Evolutionary conservation across 331 rosid species (phyloP).

Genomic region (Stylosanthes scabra): DNA sequence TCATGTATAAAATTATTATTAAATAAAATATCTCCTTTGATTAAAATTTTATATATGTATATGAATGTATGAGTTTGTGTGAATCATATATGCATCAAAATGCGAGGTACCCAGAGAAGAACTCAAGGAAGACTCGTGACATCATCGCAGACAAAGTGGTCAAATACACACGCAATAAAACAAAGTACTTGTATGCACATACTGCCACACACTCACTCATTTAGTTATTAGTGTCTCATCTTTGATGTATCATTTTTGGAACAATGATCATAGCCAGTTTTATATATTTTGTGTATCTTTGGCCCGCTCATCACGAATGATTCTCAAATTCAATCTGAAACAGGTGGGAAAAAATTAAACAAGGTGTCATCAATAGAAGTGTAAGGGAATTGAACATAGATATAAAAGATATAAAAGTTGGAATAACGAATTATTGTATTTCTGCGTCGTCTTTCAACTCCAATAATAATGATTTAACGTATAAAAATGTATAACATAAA

Average conservation of each 20-base stretch:
- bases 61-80: too few species aligned
- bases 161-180: constrained; percentile 4
- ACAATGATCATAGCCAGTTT: neutral
- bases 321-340: neutral
- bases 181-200: too few species aligned
- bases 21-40: too few species aligned
- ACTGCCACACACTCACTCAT: too few species aligned
- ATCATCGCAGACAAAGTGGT: neutral
- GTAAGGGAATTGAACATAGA: neutral
- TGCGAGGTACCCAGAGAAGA: constrained; percentile 3
- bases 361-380: neutral
- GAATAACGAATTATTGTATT: neutral
- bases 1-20: too few species aligned
- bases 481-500: neutral
- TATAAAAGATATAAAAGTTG: neutral
- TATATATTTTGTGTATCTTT: neutral
- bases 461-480: neutral
- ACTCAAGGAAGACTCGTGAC: constrained; percentile 13
- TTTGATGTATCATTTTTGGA: neutral
- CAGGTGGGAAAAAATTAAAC: constrained; percentile 12
- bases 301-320: neutral
- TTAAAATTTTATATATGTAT: too few species aligned
- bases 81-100: neutral
- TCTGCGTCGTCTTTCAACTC: neutral
- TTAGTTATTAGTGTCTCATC: too few species aligned